Base-by-base conservation (phyloP, 2,329 filamentous ascomycete species). In the Cladosporium sp. region DNA sequence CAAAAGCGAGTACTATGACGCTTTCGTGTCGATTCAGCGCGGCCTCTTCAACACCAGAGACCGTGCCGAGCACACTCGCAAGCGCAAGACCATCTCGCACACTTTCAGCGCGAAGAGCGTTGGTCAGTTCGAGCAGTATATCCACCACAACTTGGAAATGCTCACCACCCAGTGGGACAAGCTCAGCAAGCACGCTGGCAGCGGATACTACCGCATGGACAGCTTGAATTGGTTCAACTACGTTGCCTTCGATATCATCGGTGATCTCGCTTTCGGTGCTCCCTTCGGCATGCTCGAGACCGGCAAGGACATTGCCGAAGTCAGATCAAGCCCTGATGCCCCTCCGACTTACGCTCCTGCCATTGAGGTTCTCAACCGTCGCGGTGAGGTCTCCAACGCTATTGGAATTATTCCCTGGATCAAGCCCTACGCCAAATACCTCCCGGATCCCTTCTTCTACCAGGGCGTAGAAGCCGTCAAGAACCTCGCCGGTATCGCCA, bases 21-120 rank as follows among this genome's bases (percentile, higher is more conserved):
- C 91, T 59, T 97, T 97, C 72, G 92, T 97, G 64, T 93, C 91
- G 14, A 96, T 96, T 73, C 86, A 86, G 60, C 87, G 91, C 14
- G 92, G 92, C 23, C 83, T 97, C 14, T 97, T 97, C 86, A 97
- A 96, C 78, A 96, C 93, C 0, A 85, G 93, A 35, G 88, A 93
- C 79, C 86, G 93, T 58, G 82, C 83, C 0, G 91, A 97, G 74
- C 93, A 97, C 77, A 89, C 89, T 0, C 88, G 93, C 69, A 97
- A 97, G 84, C 87, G 93, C 73, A 96, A 96, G 83, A 88, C 91
- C 5, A 86, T 96, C 61, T 88, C 91, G 0, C 12, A 96, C 77
- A 95, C 91, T 35, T 97, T 97, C 80, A 91, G 89, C 16, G 84
- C 89, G 67, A 96, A 94, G 80, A 91, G 87, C 11, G 85, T 97